These are phyloP conservation scores for Xerocomellus chrysenteron DNA, from an alignment of 768 basidiomycete genomes.

Conservation along the genomic window DNA sequence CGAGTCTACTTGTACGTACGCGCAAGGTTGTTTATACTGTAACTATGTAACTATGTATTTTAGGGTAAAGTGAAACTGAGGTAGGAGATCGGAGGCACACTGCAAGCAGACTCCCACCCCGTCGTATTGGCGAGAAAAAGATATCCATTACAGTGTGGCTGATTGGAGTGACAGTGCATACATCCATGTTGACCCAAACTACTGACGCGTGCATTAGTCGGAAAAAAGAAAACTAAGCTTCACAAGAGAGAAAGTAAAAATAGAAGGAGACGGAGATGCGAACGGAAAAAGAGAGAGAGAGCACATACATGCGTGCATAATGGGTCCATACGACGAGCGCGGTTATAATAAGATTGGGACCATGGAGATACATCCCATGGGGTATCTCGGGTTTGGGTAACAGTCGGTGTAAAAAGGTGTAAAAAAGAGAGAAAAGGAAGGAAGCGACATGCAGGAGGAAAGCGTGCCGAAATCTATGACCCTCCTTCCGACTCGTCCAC, in stretches of 20 bases:
- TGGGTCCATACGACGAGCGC: conserved; percentile 1
- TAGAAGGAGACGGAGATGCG: not conserved
- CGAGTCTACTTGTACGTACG: too few species aligned
- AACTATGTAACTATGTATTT: too few species aligned
- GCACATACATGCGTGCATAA: not conserved
- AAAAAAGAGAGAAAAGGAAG: not conserved
- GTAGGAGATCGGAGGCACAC: too few species aligned
- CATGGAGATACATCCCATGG: conserved; percentile 9
- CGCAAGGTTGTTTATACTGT: too few species aligned
- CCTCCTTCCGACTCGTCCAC: conserved; percentile 75
- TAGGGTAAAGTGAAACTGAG: too few species aligned
- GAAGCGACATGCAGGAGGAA: not conserved
- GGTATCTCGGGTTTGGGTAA: conserved; percentile 31
- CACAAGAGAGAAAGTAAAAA: not conserved
- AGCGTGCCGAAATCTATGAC: conserved; percentile 11
- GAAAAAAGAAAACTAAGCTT: not conserved
- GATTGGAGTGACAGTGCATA: conserved; percentile 19
- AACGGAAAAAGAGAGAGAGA: not conserved
- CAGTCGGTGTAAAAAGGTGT: conserved; percentile 8
- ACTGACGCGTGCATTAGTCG: conserved; percentile 11
- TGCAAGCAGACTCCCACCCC: too few species aligned
- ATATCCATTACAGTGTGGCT: conserved; percentile 6
- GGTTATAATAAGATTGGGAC: conserved; percentile 13
- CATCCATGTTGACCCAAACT: conserved; percentile 12
- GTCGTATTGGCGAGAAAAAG: not conserved